Base-by-base conservation (phyloP, 495 filamentous ascomycete species). In the Neurospora tetrasperma region DNA sequence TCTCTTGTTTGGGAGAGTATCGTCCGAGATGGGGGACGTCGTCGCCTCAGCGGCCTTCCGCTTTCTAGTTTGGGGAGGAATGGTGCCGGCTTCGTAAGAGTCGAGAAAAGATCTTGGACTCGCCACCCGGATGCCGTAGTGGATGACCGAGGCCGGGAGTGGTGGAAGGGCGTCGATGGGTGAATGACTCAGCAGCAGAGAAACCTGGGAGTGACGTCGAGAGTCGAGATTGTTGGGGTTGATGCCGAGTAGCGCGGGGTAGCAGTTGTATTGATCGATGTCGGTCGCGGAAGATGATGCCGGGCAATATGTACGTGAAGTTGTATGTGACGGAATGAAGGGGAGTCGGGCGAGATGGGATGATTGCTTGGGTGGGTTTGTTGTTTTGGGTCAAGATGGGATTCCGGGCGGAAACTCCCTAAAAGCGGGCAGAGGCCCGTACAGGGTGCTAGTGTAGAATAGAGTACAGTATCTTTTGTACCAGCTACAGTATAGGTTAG, bases 41-140 rank as follows among this genome's bases (percentile, higher is more conserved):
- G 87, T 87, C 88, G 88, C 89, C 88, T 94, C 91, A 85, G 88
- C 88, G 88, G 93, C 93, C 88, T 96, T 97, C 83, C 94, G 90
- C 87, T 98, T 98, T 81, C 90, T 90, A 81, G 90, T 92, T 74
- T 78, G 81, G 78, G 87, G 86, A 84, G 87, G 85, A 88, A 88
- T 88, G 74, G 80, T 88, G 86, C 81, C 86, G 84, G 80, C 78
- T 76, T 76, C 42, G 69, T 44, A 35, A 18, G 16, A 66, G 69
- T 69, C 46, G 46, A 69, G 31, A 43, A 74, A 42, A 73, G 46
- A 35, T 69, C 3, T 48, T 73, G 31, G 40, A 27, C 43, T 40
- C 73, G 74, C 71, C 66, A 74, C 73, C 74, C 62, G 40, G 71
- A 59, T 66, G 16, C n/a, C 54, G 54, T 66, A 9, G 54, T 35